phyloP scores from a whole-genome alignment of 2,329 filamentous ascomycete genomes.

The Colletotrichum sublineola region DNA sequence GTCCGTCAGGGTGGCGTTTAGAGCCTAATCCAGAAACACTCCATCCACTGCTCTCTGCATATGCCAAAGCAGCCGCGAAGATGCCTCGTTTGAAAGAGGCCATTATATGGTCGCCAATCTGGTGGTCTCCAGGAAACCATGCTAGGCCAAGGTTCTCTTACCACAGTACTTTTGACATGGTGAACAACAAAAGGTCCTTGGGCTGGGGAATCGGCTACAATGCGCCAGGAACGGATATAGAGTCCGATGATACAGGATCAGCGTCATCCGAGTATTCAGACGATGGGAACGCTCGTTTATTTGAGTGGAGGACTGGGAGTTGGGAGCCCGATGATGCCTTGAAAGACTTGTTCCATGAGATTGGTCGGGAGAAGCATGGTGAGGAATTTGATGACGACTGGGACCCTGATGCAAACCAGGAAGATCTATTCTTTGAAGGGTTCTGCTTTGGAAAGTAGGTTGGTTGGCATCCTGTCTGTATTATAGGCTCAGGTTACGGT shows the following conservation, averaged over 20 bases:
- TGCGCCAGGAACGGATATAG: background rate
- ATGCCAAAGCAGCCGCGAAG: background rate
- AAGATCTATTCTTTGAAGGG: conserved; percentile 21
- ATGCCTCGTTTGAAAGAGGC: conserved; percentile 26
- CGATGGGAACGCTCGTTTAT: background rate
- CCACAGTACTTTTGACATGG: background rate
- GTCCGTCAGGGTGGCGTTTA: conserved; percentile 10
- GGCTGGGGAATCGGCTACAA: conserved; percentile 22
- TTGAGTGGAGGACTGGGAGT: conserved; percentile 5
- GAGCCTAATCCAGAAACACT: background rate
- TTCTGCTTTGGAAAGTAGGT: conserved; percentile 1
- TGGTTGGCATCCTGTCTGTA: background rate
- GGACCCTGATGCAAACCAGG: conserved; percentile 9
- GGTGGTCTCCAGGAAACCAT: conserved; percentile 12
- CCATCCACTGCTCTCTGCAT: background rate
- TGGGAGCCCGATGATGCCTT: conserved; percentile 3
- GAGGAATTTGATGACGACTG: conserved; percentile 10
- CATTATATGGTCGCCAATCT: conserved; percentile 22
- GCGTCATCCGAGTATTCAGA: background rate
- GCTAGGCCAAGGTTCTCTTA: background rate
- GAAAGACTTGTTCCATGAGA: conserved; percentile 9
- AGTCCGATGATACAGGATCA: too few species aligned
- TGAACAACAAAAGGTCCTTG: background rate
- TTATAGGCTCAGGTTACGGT: background rate
- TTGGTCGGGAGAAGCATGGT: conserved; percentile 8